phyloP scores from a whole-genome alignment of 2,329 filamentous ascomycete species.

The Falciphora oryzae region DNA sequence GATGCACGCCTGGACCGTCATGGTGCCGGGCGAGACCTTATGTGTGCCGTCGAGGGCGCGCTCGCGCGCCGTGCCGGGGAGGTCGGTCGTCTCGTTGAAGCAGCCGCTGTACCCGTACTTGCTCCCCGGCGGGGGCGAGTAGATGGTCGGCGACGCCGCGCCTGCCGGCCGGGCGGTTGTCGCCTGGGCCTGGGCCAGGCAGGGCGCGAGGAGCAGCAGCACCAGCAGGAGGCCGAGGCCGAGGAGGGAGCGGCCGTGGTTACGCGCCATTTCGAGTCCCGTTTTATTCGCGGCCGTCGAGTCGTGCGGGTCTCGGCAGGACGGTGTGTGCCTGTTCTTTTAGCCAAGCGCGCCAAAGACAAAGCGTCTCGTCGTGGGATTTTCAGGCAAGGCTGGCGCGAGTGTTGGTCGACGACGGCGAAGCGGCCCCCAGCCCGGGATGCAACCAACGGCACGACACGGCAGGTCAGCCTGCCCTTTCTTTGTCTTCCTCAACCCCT shows the following conservation, averaged over 20 bases:
- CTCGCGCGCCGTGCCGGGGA: slow-evolving; percentile 32
- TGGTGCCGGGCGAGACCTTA: slow-evolving; percentile 34
- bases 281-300: too few relatives aligned
- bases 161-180: neutral
- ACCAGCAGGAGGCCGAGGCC: neutral
- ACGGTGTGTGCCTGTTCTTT: too few relatives aligned
- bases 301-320: too few relatives aligned
- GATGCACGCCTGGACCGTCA: slow-evolving; percentile 48
- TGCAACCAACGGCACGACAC: too few relatives aligned
- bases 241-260: too few relatives aligned
- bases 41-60: slow-evolving; percentile 40
- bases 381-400: too few relatives aligned
- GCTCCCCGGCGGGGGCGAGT: slow-evolving; percentile 22
- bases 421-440: neutral
- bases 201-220: slow-evolving; percentile 1
- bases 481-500: neutral
- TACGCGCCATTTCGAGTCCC: too few relatives aligned
- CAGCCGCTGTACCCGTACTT: slow-evolving; percentile 50
- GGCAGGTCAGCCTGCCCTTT: neutral
- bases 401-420: too few relatives aligned
- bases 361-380: neutral
- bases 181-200: neutral
- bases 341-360: too few relatives aligned
- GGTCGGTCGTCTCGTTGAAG: slow-evolving; percentile 50
- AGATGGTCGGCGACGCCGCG: slow-evolving; percentile 24